Percentiles rank a stretch among this genome's conserved stretches.
These are phyloP conservation scores for Coemansia sp. DNA, from an alignment of 192 early-diverging fungal genomes.

Conservation along the genomic window DNA sequence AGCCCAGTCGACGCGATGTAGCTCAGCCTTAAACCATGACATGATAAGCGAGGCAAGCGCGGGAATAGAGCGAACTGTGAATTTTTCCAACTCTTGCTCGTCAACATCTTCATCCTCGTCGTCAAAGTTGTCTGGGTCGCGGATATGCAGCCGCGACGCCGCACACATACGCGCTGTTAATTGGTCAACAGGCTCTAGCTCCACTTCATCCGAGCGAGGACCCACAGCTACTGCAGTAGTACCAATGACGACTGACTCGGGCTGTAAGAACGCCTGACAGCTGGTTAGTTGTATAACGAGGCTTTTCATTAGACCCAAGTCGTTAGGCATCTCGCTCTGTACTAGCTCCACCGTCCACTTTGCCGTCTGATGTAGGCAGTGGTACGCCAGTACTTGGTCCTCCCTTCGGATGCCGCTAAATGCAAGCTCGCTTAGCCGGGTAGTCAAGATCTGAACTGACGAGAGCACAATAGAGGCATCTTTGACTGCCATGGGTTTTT, in stretches of 20 bases:
- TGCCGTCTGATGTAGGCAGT: slow-evolving; percentile 10
- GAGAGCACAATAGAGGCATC: slow-evolving; percentile 17
- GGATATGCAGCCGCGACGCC: slow-evolving; percentile 17
- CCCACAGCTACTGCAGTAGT: background rate
- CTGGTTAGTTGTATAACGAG: slow-evolving; percentile 7
- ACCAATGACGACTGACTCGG: background rate
- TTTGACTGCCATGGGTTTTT: slow-evolving; percentile 11
- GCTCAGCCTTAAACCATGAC: slow-evolving; percentile 31
- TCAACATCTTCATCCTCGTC: slow-evolving; percentile 17
- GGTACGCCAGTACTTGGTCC: background rate
- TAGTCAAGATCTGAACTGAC: slow-evolving; percentile 4
- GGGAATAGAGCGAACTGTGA: slow-evolving; percentile 27
- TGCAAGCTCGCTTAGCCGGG: slow-evolving; percentile 3
- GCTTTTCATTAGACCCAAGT: slow-evolving; percentile 16
- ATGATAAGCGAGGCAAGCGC: slow-evolving; percentile 8
- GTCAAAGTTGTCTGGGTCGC: background rate
- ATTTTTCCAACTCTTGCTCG: slow-evolving; percentile 20
- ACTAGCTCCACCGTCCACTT: slow-evolving; percentile 14
- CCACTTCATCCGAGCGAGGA: slow-evolving; percentile 7
- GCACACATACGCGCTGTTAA: slow-evolving; percentile 15
- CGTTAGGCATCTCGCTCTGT: slow-evolving; percentile 20
- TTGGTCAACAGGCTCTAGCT: slow-evolving; percentile 23
- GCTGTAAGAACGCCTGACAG: slow-evolving; percentile 29
- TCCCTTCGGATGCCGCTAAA: background rate
- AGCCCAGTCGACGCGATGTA: slow-evolving; percentile 35